Conservation (phyloP, 2,329 filamentous ascomycete species). For the Neonectria neomacrospora region DNA sequence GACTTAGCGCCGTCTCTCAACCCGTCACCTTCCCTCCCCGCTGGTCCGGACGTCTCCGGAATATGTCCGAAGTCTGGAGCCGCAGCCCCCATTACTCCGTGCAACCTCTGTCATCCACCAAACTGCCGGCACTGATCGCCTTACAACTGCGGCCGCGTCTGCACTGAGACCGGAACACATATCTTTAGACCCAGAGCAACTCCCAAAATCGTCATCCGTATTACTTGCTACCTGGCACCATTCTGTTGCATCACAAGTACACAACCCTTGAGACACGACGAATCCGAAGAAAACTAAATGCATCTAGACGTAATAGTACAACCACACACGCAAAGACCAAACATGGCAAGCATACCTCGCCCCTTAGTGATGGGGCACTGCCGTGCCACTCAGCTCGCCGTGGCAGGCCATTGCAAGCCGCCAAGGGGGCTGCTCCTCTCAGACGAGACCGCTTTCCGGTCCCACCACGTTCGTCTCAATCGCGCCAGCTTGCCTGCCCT, state of each 20-base stretch:
- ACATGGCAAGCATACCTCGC: constrained; percentile 17
- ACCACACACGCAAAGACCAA: constrained; percentile 17
- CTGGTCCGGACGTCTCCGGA: constrained; percentile 11
- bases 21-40: neutral
- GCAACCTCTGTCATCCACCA: neutral
- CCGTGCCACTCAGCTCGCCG: neutral
- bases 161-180: neutral
- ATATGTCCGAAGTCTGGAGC: neutral
- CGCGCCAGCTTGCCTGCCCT: constrained; percentile 12
- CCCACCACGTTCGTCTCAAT: neutral
- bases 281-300: constrained; percentile 12
- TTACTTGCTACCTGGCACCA: neutral
- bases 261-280: neutral
- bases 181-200: neutral
- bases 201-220: neutral
- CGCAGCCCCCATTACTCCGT: neutral
- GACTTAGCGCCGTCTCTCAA: neutral
- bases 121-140: neutral
- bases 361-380: constrained; percentile 3
- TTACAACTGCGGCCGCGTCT: neutral
- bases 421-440: neutral
- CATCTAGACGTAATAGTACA: constrained; percentile 33
- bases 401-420: neutral
- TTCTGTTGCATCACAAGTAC: neutral
- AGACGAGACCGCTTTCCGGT: neutral